Evolutionary conservation across 2,329 filamentous ascomycete genomes (phyloP).

Genomic region (Colletotrichum karsti): DNA sequence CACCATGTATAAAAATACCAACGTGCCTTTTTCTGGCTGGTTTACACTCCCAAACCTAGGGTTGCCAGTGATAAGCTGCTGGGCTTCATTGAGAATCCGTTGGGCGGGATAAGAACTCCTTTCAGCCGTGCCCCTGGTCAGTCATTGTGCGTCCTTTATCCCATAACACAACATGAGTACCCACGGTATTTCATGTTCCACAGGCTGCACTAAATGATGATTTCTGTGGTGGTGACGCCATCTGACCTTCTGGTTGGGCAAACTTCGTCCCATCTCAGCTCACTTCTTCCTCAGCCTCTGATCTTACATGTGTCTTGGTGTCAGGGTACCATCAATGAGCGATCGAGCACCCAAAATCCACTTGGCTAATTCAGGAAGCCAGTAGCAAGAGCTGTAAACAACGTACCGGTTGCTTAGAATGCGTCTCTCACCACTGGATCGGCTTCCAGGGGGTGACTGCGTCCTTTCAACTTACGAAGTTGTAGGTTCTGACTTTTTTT

Average conservation of each 20-base stretch:
- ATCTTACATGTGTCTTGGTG: neutral
- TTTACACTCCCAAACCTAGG: neutral
- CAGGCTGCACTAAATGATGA: neutral
- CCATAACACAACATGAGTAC: neutral
- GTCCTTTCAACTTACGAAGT: too few relatives aligned
- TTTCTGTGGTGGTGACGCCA: neutral
- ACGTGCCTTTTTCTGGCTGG: too few relatives aligned
- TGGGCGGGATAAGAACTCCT: neutral
- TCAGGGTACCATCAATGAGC: neutral
- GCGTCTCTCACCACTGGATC: too few relatives aligned
- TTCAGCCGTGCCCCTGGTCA: neutral
- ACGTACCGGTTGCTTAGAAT: too few relatives aligned
- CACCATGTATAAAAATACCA: too few relatives aligned
- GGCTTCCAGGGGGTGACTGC: too few relatives aligned
- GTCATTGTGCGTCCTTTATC: neutral
- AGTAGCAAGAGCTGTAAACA: too few relatives aligned
- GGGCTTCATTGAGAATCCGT: neutral
- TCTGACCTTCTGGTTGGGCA: neutral
- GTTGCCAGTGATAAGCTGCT: neutral
- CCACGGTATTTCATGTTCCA: neutral
- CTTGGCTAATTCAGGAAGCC: too few relatives aligned
- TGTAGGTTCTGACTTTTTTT: too few relatives aligned
- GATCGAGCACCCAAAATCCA: too few relatives aligned
- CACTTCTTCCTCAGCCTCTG: neutral
- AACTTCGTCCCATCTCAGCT: neutral